Base-by-base conservation (phyloP, 495 filamentous ascomycete genomes). In the Aspergillus leporis region DNA sequence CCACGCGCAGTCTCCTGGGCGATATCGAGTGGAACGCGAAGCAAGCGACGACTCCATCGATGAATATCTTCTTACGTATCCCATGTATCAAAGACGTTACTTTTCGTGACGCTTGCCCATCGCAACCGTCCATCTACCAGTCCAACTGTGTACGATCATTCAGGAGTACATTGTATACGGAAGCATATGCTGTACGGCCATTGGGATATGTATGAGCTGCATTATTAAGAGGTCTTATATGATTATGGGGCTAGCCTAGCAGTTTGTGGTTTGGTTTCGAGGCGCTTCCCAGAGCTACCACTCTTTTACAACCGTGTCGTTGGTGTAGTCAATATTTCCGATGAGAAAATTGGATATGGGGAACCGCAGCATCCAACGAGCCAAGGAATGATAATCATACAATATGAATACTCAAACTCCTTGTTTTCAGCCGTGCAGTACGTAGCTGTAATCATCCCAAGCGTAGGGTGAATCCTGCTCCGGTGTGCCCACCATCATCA, bases 381-480 rank as follows among this genome's bases (percentile, higher is more conserved):
- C 47, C 47, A 51, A 59, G 14, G 21, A n/a, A 53, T 48, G 40
- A 38, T 12, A 21, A 47, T 40, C 21, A 23, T 34, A 48, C 5
- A n/a, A n/a, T n/a, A 41, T 41, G 14, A 18, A 41, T 41, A 41
- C n/a, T 18, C 38, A n/a, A 13, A n/a, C 14, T 41, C 14, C 38
- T 14, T 5, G 4, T 14, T 1, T 14, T 41, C 5, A n/a, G 8
- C 25, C 16, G 38, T 32, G 31, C 34, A 36, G 13, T 3, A 12
- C 9, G 25, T 5, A 14, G 9, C 9, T n/a, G 10, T 41, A 16
- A 51, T 65, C 67, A 78, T 28, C 78, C 88, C 73, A 96, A 80
- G 61, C 89, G 85, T 63, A 97, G 75, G 40, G 82, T 79, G 75
- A 97, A 97, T 12, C 92, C 93, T 14, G 85, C 92, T 0, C 92